Evolutionary conservation across 225 moss, liverwort and hornwort species (phyloP).

Genomic region (Sphagnum contortum): DNA sequence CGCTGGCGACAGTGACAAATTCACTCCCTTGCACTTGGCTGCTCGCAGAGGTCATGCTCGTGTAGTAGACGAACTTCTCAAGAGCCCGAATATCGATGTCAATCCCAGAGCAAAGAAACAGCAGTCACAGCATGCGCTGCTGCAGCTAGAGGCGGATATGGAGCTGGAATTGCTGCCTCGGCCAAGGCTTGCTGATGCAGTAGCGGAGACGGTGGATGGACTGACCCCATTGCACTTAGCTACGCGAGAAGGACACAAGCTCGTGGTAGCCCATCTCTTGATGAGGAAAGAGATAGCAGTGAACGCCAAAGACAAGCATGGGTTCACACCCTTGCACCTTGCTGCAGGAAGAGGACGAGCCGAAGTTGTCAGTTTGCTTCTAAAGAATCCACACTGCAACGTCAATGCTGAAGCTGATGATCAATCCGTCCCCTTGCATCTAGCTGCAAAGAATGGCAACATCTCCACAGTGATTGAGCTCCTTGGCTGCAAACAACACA

Average conservation of each 20-base stretch:
- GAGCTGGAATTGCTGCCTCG: slow-evolving; percentile 9
- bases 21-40: slow-evolving; percentile 38
- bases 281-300: slow-evolving; percentile 13
- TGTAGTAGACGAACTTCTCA: slow-evolving; percentile 17
- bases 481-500: slow-evolving; percentile 25
- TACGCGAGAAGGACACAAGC: too few relatives aligned
- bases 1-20: slow-evolving; percentile 12
- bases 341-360: slow-evolving; percentile 22
- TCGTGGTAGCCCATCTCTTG: not conserved
- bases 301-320: slow-evolving; percentile 24
- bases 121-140: slow-evolving; percentile 5
- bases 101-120: slow-evolving; percentile 24
- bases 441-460: slow-evolving; percentile 36
- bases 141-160: too few relatives aligned
- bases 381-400: slow-evolving; percentile 17
- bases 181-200: slow-evolving; percentile 9
- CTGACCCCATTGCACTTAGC: too few relatives aligned
- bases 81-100: slow-evolving; percentile 13
- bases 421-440: slow-evolving; percentile 33
- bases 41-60: slow-evolving; percentile 31
- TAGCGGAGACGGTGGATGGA: too few relatives aligned
- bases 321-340: slow-evolving; percentile 34
- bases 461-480: slow-evolving; percentile 31
- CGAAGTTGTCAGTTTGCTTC: slow-evolving; percentile 22
- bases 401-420: slow-evolving; percentile 24